Conservation (phyloP, 2,329 filamentous ascomycete genomes). For the Chalaropsis ovoidea region DNA sequence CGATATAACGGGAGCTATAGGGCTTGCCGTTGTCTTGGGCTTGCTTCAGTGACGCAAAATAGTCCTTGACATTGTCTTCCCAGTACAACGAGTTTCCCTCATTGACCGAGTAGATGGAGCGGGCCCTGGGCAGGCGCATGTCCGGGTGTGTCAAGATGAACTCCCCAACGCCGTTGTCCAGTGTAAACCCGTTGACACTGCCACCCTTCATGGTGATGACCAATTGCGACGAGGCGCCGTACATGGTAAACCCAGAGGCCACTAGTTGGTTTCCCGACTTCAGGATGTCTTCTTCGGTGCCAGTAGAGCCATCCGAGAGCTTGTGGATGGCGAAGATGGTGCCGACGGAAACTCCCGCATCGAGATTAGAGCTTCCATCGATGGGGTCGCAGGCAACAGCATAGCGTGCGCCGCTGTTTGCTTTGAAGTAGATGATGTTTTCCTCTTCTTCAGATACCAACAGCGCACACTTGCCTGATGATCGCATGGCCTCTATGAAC, state of each 20-base stretch:
- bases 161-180: slow-evolving; percentile 92
- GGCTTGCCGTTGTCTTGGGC: slow-evolving; percentile 68
- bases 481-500: slow-evolving; percentile 91
- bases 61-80: slow-evolving; percentile 76
- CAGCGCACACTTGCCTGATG: slow-evolving; percentile 78
- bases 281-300: slow-evolving; percentile 75
- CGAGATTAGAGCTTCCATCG: slow-evolving; percentile 93
- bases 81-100: slow-evolving; percentile 98
- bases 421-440: slow-evolving; percentile 76
- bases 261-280: slow-evolving; percentile 84
- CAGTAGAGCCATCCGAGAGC: slow-evolving; percentile 63
- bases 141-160: slow-evolving; percentile 96
- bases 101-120: slow-evolving; percentile 94
- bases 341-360: slow-evolving; percentile 93
- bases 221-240: slow-evolving; percentile 89
- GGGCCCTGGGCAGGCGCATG: slow-evolving; percentile 73
- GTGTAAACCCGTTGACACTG: slow-evolving; percentile 90
- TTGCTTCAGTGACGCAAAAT: slow-evolving; percentile 81
- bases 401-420: slow-evolving; percentile 67
- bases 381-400: slow-evolving; percentile 96
- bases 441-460: slow-evolving; percentile 98
- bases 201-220: slow-evolving; percentile 95
- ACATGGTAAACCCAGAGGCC: slow-evolving; percentile 99
- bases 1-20: slow-evolving; percentile 91
- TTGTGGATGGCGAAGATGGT: slow-evolving; percentile 96